Evolutionary conservation across 2,329 filamentous ascomycete genomes (phyloP), one percentile per base, ranked within the genome.

Genomic region (Apiospora arundinis): DNA sequence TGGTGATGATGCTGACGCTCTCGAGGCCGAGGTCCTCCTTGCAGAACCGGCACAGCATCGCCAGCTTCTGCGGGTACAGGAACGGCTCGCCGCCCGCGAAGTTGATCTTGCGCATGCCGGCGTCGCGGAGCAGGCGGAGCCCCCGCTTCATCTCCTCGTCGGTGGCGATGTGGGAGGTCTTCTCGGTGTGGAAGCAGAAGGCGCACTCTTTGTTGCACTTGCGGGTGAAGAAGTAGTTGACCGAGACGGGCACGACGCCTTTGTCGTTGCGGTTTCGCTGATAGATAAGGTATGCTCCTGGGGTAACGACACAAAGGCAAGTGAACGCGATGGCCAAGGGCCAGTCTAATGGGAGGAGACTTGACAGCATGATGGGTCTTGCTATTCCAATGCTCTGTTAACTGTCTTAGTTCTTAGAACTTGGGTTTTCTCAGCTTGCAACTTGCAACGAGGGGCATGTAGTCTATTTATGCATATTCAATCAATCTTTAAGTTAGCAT

Each of bases 111-210:
- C 79, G 81, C 86, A 89, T 89, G 18, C 87, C 87, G 3, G 85
- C 86, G 0, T 83, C 74, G 69, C 82, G 81, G 16, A 89, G 82
- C 1, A 87, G 80, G 1, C 70, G 74, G 4, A 89, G 80, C 11
- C 83, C 87, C 1, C 71, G 73, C 75, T 87, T 85, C 48, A 85
- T 84, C 0, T 85, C 77, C 0, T 79, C 76, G n/a, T 83, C 73
- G 5, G 79, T 71, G 2, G 82, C 80, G 4, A 85, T 81, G 75
- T 85, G 78, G 2, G 84, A 86, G 0, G 82, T 82, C 46, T 81
- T 88, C 8, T 83, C 86, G 1, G 87, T 89, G 76, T 89, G 87
- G 80, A 90, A 89, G 77, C 87, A 90, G 79, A 89, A 89, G 11
- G 82, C 84, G 76, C 87, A 89, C 8, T 75, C 76, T 37, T 83